phyloP scores from a whole-genome alignment of 2,329 filamentous ascomycete species.

The Cadophora malorum region DNA sequence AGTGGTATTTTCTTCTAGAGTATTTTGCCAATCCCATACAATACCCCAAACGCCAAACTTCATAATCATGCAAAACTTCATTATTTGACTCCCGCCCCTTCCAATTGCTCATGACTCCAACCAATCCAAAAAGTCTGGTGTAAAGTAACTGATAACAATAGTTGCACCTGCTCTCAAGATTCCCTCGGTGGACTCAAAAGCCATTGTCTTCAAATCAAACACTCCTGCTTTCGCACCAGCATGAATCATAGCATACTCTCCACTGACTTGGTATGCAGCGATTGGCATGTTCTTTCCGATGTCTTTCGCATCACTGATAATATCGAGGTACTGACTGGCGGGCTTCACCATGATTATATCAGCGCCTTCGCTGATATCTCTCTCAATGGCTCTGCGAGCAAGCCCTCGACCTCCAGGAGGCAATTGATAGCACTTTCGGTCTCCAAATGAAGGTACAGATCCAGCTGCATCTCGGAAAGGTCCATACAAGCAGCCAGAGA shows the following conservation, averaged over 20 bases:
- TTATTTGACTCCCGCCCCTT: background rate
- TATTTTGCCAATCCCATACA: constrained; percentile 15
- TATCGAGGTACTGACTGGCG: constrained; percentile 92
- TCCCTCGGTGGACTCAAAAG: constrained; percentile 91
- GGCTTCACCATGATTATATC: constrained; percentile 99
- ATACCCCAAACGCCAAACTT: constrained; percentile 22
- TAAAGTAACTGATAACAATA: constrained; percentile 94
- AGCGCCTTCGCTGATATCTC: constrained; percentile 92
- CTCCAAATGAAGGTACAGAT: constrained; percentile 88
- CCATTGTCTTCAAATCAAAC: constrained; percentile 94
- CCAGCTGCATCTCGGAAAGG: constrained; percentile 97
- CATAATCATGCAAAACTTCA: constrained; percentile 11
- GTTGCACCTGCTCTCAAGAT: constrained; percentile 92
- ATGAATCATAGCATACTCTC: constrained; percentile 98
- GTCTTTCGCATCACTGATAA: constrained; percentile 97
- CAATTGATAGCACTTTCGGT: constrained; percentile 95
- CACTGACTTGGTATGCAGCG: constrained; percentile 95
- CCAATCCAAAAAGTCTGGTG: constrained; percentile 78
- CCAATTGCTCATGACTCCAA: constrained; percentile 54
- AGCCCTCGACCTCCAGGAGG: constrained; percentile 91
- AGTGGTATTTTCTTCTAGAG: constrained; percentile 20
- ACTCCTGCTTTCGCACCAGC: constrained; percentile 95
- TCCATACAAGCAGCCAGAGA: constrained; percentile 94
- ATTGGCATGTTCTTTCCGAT: constrained; percentile 90
- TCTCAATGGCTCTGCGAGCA: constrained; percentile 84